Base-by-base conservation (phyloP, 2,329 filamentous ascomycete species). In the Phaeoacremonium minimum region DNA sequence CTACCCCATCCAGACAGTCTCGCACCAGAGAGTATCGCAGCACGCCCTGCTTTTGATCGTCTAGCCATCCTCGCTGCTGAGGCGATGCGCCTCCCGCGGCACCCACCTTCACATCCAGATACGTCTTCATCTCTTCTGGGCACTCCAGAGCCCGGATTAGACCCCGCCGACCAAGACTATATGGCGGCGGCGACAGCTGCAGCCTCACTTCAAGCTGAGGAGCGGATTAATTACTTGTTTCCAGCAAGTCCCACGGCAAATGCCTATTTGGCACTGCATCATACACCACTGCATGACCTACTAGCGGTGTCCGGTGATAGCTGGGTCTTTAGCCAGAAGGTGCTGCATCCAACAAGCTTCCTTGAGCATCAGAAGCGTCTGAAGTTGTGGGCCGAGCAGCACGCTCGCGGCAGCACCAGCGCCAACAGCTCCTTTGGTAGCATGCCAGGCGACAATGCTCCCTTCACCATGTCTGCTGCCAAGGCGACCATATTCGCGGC, bases 281-380 rank as follows among this genome's bases (percentile, higher is more conserved):
- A 75, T 48, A 78, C 75, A 1, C 77, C 76, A n/a, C 65, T 81
- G 5, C 67, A 71, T 42, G 68, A 70, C 44, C 64, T 80, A 1
- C 63, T 81, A 14, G 73, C 74, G 9, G 72, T 80, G 7, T 71
- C 71, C 18, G 75, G 76, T 32, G 69, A 79, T 42, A 75, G 67
- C 35, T 80, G 74, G 74, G 60, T 75, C 15, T 77, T 79, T 47
- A 67, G 68, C 34, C 64, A 68, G 37, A 80, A 80, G 47, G 56
- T 79, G 5, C 52, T 65, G 3, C 56, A 63, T 5, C 52, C 56
- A 3, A 58, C 60, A 17, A 51, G 59, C 9, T 80, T 73, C 44
- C 47, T 57, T 30, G 63, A 69, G 43, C 67, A 74, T 42, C 64
- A 72, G 50, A 57, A 54, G 36, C 63, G 63, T 14, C 60, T 80